Evolutionary conservation across 345 rosid species (phyloP), one percentile per base, ranked within the genome.

Genomic region (Eucalyptus grandis): DNA sequence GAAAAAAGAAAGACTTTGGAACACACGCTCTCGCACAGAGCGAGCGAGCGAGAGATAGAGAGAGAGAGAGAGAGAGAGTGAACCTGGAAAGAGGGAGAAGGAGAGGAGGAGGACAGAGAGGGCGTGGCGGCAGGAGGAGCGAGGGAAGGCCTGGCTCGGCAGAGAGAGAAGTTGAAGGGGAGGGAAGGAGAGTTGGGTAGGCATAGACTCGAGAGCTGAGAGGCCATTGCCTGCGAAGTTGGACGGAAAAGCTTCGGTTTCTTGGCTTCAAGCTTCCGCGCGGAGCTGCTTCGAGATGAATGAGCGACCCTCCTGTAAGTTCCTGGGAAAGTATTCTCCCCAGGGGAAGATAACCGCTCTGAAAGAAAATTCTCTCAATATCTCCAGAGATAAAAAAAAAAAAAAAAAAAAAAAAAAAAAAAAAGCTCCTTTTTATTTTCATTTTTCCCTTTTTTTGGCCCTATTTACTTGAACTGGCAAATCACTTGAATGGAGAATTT

Each of bases 41-140:
- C 40, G 43, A 31, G 82, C 40, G 26, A 37, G 46, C 11, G 27
- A 62, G 54, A 17, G 80, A 22, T 72, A 67, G 72, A 65, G 43
- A 31, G 80, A 67, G 43, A 67, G 24, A 60, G 53, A 47, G 77
- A n/a, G 65, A 62, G 77, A 86, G 87, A 19, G 82, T n/a, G n/a
- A 40, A 60, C 44, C 87, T 60, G 82, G 77, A 26, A 97, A 92
- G 98, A 86, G 53, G 94, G 93, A 89, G 98, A 72, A 37, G 93
- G 92, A 89, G 92, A 37, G 56, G 89, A 77, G 43, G 96, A 93
- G 17, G 97, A 91, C 69, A 81, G 88, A 49, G 96, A 91, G 87
- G 96, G 91, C 22, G 94, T 37, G 81, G 94, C 91, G 34, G 95
- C 87, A 51, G 93, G 94, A 46, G 93, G 86, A 62, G 93, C 86